Evolutionary conservation across 805 yeast species (phyloP).

Genomic region (Lipomyces chichibuensis): DNA sequence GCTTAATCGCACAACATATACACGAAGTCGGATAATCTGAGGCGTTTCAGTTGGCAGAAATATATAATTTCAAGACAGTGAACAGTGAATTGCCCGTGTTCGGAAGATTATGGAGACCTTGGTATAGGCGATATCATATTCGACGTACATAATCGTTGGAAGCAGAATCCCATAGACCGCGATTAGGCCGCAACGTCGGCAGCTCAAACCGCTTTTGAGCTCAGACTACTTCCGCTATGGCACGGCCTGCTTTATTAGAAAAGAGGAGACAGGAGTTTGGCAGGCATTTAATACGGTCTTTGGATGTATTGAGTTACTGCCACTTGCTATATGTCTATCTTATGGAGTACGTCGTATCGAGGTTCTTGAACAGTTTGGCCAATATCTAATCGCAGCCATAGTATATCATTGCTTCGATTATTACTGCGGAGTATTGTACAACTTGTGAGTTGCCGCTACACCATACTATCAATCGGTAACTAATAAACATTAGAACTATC

Average conservation of each 20-base stretch:
- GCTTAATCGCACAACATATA: too few relatives aligned
- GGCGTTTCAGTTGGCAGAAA: neutral
- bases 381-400: slow-evolving; percentile 1
- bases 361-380: neutral
- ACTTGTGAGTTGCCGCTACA: slow-evolving; percentile 22
- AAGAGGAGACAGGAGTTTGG: slow-evolving; percentile 34
- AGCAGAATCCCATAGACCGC: neutral
- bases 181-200: neutral
- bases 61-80: neutral
- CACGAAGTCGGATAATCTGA: neutral
- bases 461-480: neutral
- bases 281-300: slow-evolving; percentile 32
- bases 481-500: slow-evolving; percentile 26
- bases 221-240: neutral
- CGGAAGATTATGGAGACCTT: neutral
- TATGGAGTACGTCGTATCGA: slow-evolving; percentile 27
- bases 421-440: slow-evolving; percentile 33
- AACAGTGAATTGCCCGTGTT: neutral
- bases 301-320: slow-evolving; percentile 34
- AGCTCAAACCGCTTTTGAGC: neutral
- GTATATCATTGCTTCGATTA: slow-evolving; percentile 33
- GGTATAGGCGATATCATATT: neutral
- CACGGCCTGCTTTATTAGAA: slow-evolving; percentile 20
- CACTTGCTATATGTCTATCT: slow-evolving; percentile 33
- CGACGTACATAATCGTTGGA: neutral